Evolutionary conservation across 2,329 filamentous ascomycete species (phyloP), one percentile per base, ranked within the genome.

Genomic region (Botrytis medusae): DNA sequence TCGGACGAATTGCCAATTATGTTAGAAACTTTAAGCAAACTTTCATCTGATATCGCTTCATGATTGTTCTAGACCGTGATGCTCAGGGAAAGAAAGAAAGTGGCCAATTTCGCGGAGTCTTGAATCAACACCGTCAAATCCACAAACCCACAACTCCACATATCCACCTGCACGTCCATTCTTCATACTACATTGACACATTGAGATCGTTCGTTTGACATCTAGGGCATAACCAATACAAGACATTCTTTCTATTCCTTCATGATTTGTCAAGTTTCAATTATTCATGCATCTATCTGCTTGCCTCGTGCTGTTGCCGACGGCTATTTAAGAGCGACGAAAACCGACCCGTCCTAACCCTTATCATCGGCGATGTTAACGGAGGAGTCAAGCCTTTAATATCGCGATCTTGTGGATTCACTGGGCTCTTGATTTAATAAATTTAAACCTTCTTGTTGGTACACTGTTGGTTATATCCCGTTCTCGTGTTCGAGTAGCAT

Each of bases 71-170:
- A 57, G 61, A 64, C 60, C 40, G 9, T 46, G 40, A 9, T 61
- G 59, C 40, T 64, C n/a, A 46, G 29, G 40, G n/a, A 32, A 22
- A 64, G 14, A 69, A 18, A 46, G 42, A 63, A 48, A 62, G 57
- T 63, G 51, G 69, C 57, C 29, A 71, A 71, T 71, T 62, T 71
- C 69, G 69, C 29, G 40, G 29, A 51, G 59, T 54, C 64, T 64
- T 46, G n/a, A 20, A 54, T 69, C 48, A 42, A 59, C 54, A 34
- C 44, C 40, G 64, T 57, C 40, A 37, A 40, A 69, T 54, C 64
- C 44, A 44, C 16, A 44, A 29, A n/a, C 34, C 59, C 32, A 37
- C 59, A 61, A 61, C 16, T 59, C 54, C 54, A 59, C 54, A 59
- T n/a, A 40, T 63, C 61, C 40, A 63, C 22, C 32, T 62, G 34